Evolutionary conservation across 208 protist species (phyloP).

Genomic region (Wallacemonas rigidus): DNA sequence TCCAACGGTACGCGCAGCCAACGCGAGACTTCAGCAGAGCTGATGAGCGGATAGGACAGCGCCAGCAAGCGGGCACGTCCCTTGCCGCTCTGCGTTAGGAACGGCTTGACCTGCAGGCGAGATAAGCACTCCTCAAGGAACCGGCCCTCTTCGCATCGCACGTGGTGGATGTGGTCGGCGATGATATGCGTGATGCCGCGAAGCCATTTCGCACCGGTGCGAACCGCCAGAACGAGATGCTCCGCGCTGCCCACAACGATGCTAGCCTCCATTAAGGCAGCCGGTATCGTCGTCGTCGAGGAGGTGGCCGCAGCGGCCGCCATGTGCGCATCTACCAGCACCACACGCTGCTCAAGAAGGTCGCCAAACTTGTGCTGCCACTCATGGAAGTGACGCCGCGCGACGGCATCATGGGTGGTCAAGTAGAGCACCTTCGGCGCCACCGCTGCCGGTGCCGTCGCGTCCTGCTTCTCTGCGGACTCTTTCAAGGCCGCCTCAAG

Average conservation of each 20-base stretch:
- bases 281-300: not conserved
- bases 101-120: conserved; percentile 65
- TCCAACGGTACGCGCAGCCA: conserved; percentile 71
- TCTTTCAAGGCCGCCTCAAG: conserved; percentile 53
- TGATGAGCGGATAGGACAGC: conserved; percentile 88
- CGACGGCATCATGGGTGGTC: conserved; percentile 67
- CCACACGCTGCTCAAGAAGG: conserved; percentile 60
- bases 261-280: conserved; percentile 32
- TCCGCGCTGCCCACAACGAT: conserved; percentile 70
- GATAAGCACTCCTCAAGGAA: conserved; percentile 86
- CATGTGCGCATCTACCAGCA: conserved; percentile 29
- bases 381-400: conserved; percentile 70
- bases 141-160: conserved; percentile 75
- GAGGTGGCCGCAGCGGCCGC: conserved; percentile 6
- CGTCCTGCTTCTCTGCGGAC: conserved; percentile 16
- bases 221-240: conserved; percentile 53
- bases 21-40: conserved; percentile 73
- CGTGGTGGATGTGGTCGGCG: conserved; percentile 81
- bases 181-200: conserved; percentile 76
- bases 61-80: conserved; percentile 72
- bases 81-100: conserved; percentile 49
- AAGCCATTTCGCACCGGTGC: conserved; percentile 41
- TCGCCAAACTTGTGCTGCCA: conserved; percentile 86
- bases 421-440: conserved; percentile 81
- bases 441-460: not conserved